Evolutionary conservation across 257 asterid genomes (phyloP).

Genomic region (Solanum etuberosum): DNA sequence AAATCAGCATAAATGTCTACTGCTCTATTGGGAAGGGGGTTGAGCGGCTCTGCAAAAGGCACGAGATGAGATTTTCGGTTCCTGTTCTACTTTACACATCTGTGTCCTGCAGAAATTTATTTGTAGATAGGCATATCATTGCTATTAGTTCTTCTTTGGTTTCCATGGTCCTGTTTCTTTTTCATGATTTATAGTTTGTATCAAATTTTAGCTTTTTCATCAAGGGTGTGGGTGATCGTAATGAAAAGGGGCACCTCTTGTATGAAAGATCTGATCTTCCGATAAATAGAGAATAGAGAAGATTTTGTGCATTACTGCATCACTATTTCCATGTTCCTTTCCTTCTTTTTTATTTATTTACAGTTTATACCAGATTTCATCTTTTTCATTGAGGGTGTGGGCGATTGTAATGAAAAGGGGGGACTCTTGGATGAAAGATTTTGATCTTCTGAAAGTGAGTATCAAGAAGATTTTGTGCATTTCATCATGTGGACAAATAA

Average conservation of each 20-base stretch:
- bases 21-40: neutral
- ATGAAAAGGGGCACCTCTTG: neutral
- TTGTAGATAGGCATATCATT: conserved; percentile 8
- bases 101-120: neutral
- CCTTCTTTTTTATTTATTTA: neutral
- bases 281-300: neutral
- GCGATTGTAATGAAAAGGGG: neutral
- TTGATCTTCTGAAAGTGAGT: neutral
- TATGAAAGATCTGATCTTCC: neutral
- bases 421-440: neutral
- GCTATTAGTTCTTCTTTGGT: neutral
- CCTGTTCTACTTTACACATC: neutral
- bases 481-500: neutral
- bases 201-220: neutral
- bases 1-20: neutral
- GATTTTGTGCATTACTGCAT: neutral
- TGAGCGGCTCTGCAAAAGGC: neutral
- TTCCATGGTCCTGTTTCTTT: neutral
- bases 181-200: neutral
- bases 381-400: neutral
- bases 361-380: neutral
- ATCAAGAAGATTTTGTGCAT: neutral
- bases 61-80: neutral
- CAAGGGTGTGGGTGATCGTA: neutral
- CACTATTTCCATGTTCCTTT: neutral